Percentiles rank a stretch among this genome's conserved stretches.
phyloP scores from a whole-genome alignment of 2,329 filamentous ascomycete species.

The Microsporum audouinii region DNA sequence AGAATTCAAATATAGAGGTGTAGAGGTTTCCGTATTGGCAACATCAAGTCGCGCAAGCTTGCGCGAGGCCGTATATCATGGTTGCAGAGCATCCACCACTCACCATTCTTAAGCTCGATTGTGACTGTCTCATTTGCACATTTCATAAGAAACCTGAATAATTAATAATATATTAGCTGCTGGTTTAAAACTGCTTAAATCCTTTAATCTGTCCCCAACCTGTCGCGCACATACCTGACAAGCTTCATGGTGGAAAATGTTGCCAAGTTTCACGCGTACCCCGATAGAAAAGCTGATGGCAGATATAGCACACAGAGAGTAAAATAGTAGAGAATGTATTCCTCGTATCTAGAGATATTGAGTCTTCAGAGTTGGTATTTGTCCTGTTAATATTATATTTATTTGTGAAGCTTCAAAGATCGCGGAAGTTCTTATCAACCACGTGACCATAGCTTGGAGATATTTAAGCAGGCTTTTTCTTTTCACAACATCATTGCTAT shows the following conservation, averaged over 20 bases:
- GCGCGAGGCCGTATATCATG: background rate
- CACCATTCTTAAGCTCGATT: conserved; percentile 97
- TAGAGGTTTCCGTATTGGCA: background rate
- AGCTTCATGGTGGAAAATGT: conserved; percentile 69
- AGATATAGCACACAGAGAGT: background rate
- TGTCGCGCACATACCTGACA: conserved; percentile 60
- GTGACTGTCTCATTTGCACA: conserved; percentile 98
- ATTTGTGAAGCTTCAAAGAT: background rate
- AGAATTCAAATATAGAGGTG: background rate
- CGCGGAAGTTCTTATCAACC: background rate
- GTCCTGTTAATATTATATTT: background rate
- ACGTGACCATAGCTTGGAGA: background rate
- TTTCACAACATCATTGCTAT: too few species aligned
- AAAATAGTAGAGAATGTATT: background rate
- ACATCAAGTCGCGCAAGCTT: background rate
- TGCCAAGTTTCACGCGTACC: background rate
- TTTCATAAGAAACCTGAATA: conserved; percentile 89
- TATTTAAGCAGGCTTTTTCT: too few species aligned
- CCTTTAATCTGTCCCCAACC: background rate
- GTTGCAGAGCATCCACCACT: background rate
- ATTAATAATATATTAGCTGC: background rate
- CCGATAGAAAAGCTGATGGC: background rate
- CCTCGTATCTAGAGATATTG: background rate
- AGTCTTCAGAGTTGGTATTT: background rate
- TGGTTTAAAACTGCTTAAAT: too few species aligned